Base-by-base conservation (phyloP, 371 early-diverging fungal genomes). In the Mucor lusitanicus region DNA sequence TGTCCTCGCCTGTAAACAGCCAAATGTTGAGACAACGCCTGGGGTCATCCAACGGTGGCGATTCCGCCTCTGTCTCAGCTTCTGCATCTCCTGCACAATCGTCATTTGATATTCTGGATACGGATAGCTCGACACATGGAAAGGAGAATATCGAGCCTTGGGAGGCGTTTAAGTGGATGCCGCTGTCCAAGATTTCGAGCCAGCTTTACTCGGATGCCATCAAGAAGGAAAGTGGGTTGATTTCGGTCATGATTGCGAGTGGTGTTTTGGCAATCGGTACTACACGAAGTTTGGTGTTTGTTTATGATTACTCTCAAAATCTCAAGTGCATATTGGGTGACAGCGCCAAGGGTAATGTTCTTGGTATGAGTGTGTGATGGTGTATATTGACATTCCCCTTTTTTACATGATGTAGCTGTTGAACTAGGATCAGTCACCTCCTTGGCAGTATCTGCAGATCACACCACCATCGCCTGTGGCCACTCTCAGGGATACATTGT, bases 131-230 rank as follows among this genome's bases (percentile, higher is more conserved):
- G 23, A 37, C 59, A 19, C 4, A 30, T 19, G 37, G 57, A 67
- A 46, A 61, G 40, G 46, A 55, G 7, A 39, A 46, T 9, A 42
- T 77, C 3, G 85, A 86, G 59, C 83, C 88, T 19, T 85, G 86
- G 84, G 91, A 92, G 65, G 86, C 91, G 23, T 89, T 94, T 56
- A 77, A 85, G 68, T 94, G 93, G 94, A 89, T 90, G 3, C 85
- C 87, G 1, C 72, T 94, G 23, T 67, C 79, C 3, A 87, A 85
- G 63, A 79, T 94, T 19, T 89, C 92, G 7, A 85, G 89, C 37
- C 87, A 89, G 23, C 70, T 93, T 6, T 87, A 87, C 59, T 87
- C 91, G 1, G 84, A 87, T 21, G 82, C 81, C 3, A 84, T 87
- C 57, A 84, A 77, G 21, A 74, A 79, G 40, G 83, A 74, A 61